These are phyloP conservation scores for Vanderwaltozyma polyspora DNA, from an alignment of 805 yeast species.

Conservation along the genomic window DNA sequence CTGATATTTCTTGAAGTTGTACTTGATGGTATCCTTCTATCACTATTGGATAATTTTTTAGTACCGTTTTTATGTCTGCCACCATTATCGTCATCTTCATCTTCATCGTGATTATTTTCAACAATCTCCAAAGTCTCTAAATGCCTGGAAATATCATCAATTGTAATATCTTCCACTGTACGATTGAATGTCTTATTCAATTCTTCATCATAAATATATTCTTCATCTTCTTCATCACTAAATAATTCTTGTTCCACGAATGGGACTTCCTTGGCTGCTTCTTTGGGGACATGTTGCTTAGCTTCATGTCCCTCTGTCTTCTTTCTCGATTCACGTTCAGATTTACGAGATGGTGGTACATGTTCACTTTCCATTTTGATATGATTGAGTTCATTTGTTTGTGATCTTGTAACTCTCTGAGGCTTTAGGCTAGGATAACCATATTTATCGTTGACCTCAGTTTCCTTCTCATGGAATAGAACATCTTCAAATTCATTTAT, in stretches of 20 bases:
- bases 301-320: too few relatives aligned
- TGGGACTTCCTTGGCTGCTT: constrained; percentile 19
- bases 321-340: constrained; percentile 1
- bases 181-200: constrained; percentile 28
- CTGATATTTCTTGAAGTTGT: constrained; percentile 20
- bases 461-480: constrained; percentile 11
- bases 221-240: constrained; percentile 28
- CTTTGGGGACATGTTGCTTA: too few relatives aligned
- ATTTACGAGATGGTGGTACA: too few relatives aligned
- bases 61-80: neutral
- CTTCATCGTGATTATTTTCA: constrained; percentile 8
- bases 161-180: constrained; percentile 30
- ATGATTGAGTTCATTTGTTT: constrained; percentile 5
- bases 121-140: constrained; percentile 27
- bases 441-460: neutral
- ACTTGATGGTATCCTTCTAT: constrained; percentile 23
- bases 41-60: constrained; percentile 3
- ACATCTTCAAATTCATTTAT: constrained; percentile 34
- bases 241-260: constrained; percentile 21
- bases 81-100: constrained; percentile 1
- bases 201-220: constrained; percentile 27
- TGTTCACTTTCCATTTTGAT: too few relatives aligned
- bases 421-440: constrained; percentile 3
- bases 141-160: constrained; percentile 29
- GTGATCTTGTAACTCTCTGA: constrained; percentile 20